Base-by-base conservation (phyloP, 164 flowering plant species). In the Liriodendron chinense region DNA sequence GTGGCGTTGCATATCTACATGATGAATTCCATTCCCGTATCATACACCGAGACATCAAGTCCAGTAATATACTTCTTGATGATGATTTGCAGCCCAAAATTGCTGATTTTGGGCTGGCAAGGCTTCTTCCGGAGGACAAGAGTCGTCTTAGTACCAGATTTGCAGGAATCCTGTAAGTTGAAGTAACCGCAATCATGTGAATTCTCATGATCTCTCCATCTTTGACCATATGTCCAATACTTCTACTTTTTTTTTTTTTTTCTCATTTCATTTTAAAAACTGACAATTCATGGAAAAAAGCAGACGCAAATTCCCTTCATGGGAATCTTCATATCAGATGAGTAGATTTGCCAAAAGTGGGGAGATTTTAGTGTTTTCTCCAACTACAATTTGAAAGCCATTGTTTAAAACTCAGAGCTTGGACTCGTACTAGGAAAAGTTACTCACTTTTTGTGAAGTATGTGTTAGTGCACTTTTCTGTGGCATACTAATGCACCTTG, bases 101-200 rank as follows among this genome's bases (percentile, higher is more conserved):
- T 69, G 89, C 90, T 0, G 92, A 89, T 80, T 89, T 89, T 71
- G 92, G 91, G n/a, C 76, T 87, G 71, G 89, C 89, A 49, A 85
- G 89, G 78, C 88, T 86, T 72, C 80, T 86, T 13, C 88, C 92
- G n/a, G 87, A 84, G 74, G 83, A 82, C 77, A 82, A 78, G 63
- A 85, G 82, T 77, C 92, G 87, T 82, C 71, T 89, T 24, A 86
- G 78, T 74, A 87, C 90, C 72, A 82, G 69, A 81, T 85, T 89
- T 78, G 92, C 90, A 2, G 92, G 92, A 22, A 89, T 90, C 47
- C 69, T 89, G 92, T 89, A 79, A 85, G 90, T 81, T 28, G 1
- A 84, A 84, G 72, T 69, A 67, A 18, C 22, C 9, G 26, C 6
- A 65, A 22, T 22, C 12, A 24, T 65, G 2, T 13, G 1, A 22